Evolutionary conservation across 306 rosid species (phyloP), one percentile per base, ranked within the genome.

Genomic region (peach (Prunus persica)): DNA sequence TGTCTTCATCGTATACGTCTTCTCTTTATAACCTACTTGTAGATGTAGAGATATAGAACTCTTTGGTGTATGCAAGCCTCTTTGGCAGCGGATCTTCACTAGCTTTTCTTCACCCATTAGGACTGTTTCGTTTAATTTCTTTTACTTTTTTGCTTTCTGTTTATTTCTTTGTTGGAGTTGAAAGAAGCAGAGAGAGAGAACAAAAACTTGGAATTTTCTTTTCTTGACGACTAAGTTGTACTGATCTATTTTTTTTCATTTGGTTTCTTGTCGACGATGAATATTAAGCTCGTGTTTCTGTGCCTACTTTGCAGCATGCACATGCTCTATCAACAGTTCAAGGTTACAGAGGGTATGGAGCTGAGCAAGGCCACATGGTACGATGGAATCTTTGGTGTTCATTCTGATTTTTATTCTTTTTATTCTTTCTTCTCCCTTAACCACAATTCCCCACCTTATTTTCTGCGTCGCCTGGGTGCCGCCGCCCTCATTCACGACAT

Each of bases 271-370:
- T 15, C 30, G 9, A 15, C 1, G 32, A 19, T 2, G 19, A 30
- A 11, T n/a, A 20, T 32, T 49, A 19, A n/a, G 14, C 51, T 15
- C 25, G 7, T 28, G 22, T 73, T 22, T 60, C 34, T 19, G 3
- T 58, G 32, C 11, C 32, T 58, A 11, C 32, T 11, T 78, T 79
- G 84, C 86, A 86, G 96, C 81, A 81, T 79, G 88, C 89, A 41
- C 24, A 34, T 22, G 81, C 80, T 74, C 76, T 88, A 30, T 83
- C 96, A 46, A 88, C 93, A 6, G 71, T 69, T 50, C 47, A 82
- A 75, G 93, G 93, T 65, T 91, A 87, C 75, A 82, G 65, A 20
- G 96, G 96, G 11, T 91, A 91, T 72, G 96, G 96, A 73, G 82
- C 82, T 56, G 96, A 88, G 87, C 93, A 88, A 82, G 96, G 96